These are phyloP conservation scores for Neonectria punicea DNA, from an alignment of 2,329 filamentous ascomycete genomes.

Conservation along the genomic window DNA sequence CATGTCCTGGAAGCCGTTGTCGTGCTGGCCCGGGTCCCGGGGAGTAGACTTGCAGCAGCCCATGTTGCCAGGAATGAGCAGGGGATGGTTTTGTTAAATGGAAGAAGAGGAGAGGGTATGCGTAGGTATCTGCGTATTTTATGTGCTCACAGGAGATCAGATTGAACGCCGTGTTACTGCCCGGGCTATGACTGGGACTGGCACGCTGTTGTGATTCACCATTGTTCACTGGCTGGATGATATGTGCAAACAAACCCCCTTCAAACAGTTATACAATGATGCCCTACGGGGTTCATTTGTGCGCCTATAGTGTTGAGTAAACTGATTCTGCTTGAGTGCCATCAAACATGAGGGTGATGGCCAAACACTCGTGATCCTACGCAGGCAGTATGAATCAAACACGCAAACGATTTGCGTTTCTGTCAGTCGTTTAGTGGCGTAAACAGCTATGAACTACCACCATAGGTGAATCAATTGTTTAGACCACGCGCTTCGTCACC, in stretches of 20 bases:
- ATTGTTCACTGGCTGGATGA: background rate
- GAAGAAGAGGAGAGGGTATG: background rate
- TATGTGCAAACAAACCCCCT: background rate
- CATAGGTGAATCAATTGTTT: background rate
- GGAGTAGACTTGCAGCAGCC: constrained; percentile 17
- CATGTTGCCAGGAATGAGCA: constrained; percentile 3
- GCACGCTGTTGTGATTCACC: background rate
- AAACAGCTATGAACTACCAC: background rate
- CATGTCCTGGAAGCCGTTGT: constrained; percentile 27
- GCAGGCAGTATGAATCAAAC: background rate
- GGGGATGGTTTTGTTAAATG: background rate
- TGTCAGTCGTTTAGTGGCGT: background rate
- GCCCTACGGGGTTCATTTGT: background rate
- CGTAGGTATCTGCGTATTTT: background rate
- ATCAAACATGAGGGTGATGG: background rate
- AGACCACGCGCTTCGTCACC: background rate
- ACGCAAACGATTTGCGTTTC: background rate
- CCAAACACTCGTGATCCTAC: background rate
- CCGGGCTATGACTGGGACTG: background rate
- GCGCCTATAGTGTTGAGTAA: background rate
- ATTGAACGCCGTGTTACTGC: background rate
- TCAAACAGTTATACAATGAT: background rate
- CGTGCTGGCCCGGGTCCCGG: background rate
- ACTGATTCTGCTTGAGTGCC: background rate
- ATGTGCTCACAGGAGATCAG: background rate